A percentile compares a stretch with the other conserved stretches of the same genome.
phyloP scores from a whole-genome alignment of 208 protist species.

The Leishmania arabica region DNA sequence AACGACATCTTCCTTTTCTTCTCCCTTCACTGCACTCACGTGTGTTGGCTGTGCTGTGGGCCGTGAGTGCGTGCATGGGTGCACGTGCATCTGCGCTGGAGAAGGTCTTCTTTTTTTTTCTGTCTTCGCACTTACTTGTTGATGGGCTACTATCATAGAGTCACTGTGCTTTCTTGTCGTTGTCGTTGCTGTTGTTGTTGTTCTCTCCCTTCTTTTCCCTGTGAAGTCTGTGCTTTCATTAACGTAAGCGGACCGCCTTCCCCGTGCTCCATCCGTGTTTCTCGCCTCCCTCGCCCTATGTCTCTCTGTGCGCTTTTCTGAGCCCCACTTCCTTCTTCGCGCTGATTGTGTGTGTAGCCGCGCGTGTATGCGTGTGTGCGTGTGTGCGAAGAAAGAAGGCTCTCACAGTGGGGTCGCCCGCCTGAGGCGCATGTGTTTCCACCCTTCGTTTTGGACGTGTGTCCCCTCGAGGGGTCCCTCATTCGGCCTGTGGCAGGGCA shows the following conservation, averaged over 20 bases:
- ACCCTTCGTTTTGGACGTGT: not conserved
- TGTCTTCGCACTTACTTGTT: not conserved
- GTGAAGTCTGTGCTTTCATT: not conserved
- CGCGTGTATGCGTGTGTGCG: not conserved
- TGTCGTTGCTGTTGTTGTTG: not conserved
- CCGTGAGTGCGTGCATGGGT: not conserved
- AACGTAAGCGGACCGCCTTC: not conserved
- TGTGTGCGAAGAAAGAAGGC: not conserved
- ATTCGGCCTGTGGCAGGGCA: not conserved
- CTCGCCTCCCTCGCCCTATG: not conserved
- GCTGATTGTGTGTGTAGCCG: not conserved
- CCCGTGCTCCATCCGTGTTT: not conserved
- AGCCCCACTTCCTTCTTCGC: not conserved
- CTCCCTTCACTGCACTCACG: not conserved
- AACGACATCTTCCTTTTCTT: not conserved
- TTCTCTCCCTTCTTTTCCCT: not conserved
- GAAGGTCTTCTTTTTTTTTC: not conserved
- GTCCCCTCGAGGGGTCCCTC: not conserved
- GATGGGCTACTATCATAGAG: not conserved
- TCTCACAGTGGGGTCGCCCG: not conserved
- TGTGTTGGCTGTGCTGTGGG: not conserved
- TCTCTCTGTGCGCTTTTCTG: not conserved
- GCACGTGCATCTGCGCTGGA: not conserved
- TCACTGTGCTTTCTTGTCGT: not conserved
- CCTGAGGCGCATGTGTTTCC: not conserved